Conservation (phyloP, 257 asterid species). For the Coffea eugenioides region DNA sequence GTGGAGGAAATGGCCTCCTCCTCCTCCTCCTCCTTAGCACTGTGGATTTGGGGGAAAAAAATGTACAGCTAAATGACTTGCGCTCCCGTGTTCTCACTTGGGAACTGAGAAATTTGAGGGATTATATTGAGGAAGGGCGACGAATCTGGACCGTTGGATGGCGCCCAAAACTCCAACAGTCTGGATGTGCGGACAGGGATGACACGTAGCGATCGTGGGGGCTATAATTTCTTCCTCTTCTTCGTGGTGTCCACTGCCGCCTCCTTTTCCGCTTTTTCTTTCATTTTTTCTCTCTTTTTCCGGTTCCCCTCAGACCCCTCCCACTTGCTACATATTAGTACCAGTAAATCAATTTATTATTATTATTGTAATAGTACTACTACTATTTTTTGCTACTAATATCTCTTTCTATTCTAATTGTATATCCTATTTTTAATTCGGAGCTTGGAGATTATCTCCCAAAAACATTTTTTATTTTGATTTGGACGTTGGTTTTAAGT, state of each 20-base stretch:
- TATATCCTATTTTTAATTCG: too few relatives aligned
- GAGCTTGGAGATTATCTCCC: too few relatives aligned
- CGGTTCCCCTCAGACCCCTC: background rate
- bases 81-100: background rate
- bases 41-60: too few relatives aligned
- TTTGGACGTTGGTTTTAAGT: background rate
- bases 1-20: background rate
- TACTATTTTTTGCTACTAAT: too few relatives aligned
- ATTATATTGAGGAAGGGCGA: conserved; percentile 25
- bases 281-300: background rate
- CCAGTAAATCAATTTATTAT: too few relatives aligned
- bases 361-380: too few relatives aligned
- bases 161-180: background rate
- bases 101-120: conserved; percentile 2
- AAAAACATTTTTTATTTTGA: too few relatives aligned
- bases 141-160: conserved; percentile 25
- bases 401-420: too few relatives aligned
- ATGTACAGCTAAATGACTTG: too few relatives aligned
- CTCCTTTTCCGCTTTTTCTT: conserved; percentile 28
- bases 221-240: conserved; percentile 18
- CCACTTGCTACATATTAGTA: too few relatives aligned
- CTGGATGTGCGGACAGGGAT: conserved; percentile 26
- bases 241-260: conserved; percentile 27
- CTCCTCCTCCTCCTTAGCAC: background rate
- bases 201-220: conserved; percentile 24